phyloP scores from a whole-genome alignment of 768 basidiomycete species.

The Leccinum longicurvipes region DNA sequence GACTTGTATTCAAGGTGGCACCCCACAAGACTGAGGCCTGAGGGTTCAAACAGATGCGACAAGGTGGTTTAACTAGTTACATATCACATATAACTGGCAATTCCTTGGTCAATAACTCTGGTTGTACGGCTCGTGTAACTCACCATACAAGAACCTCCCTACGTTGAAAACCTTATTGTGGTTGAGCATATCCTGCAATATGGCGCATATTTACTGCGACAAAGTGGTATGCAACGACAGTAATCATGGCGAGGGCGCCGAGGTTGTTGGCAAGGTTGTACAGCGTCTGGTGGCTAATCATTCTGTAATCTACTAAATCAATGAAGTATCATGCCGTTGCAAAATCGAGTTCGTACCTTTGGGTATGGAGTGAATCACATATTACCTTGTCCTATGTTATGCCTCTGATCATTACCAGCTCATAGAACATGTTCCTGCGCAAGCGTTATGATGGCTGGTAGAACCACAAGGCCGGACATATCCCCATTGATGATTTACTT shows the following conservation, averaged over 20 bases:
- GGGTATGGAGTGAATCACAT: not conserved
- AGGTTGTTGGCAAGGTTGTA: constrained; percentile 81
- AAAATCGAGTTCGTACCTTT: constrained; percentile 14
- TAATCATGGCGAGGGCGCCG: constrained; percentile 81
- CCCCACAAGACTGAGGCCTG: not conserved
- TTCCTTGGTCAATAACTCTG: not conserved
- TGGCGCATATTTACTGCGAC: constrained; percentile 76
- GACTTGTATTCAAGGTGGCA: not conserved
- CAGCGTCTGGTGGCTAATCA: constrained; percentile 81
- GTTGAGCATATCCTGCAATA: constrained; percentile 27
- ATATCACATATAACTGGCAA: not conserved
- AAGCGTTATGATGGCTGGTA: constrained; percentile 57
- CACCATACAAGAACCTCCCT: not conserved
- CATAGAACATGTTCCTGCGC: constrained; percentile 81
- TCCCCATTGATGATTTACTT: no score
- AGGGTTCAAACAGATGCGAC: not conserved
- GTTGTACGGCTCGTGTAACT: not conserved
- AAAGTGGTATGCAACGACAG: constrained; percentile 87
- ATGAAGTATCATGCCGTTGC: not conserved
- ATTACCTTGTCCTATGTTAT: not conserved
- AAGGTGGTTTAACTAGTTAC: not conserved
- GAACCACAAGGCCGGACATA: constrained; percentile 81
- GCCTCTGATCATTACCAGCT: constrained; percentile 41
- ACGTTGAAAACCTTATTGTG: not conserved
- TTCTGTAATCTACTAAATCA: constrained; percentile 27